phyloP scores from a whole-genome alignment of 2,329 filamentous ascomycete genomes.

The Fusarium subtropicale region DNA sequence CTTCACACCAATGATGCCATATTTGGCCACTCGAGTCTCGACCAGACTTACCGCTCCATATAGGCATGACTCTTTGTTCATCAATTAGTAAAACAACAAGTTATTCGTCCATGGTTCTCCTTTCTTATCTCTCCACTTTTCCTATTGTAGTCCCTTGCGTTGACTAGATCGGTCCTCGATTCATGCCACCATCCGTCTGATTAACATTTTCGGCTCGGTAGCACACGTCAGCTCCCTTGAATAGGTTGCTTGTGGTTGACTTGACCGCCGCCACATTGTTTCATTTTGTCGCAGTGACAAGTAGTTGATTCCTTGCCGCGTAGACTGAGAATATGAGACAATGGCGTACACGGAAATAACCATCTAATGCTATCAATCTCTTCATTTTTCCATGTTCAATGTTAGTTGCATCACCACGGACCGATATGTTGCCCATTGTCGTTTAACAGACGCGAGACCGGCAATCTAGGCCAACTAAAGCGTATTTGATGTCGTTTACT shows the following conservation, averaged over 20 bases:
- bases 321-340: conserved; percentile 6
- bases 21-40: background rate
- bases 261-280: conserved; percentile 24
- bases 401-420: background rate
- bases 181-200: background rate
- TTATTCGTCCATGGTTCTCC: background rate
- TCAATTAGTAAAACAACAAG: background rate
- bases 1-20: background rate
- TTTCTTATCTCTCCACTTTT: conserved; percentile 29
- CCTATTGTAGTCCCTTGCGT: conserved; percentile 25
- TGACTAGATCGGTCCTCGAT: background rate
- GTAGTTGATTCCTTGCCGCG: conserved; percentile 4
- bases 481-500: background rate
- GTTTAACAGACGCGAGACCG: background rate
- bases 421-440: background rate
- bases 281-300: conserved; percentile 2
- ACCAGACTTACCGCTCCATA: background rate
- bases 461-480: background rate
- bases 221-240: conserved; percentile 39
- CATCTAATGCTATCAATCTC: background rate
- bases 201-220: conserved; percentile 10
- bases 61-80: background rate
- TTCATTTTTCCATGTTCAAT: background rate
- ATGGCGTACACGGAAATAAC: background rate
- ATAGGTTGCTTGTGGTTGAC: background rate